These are phyloP conservation scores for Hibiscus mutabilis DNA, from an alignment of 345 rosid genomes.

Conservation along the genomic window DNA sequence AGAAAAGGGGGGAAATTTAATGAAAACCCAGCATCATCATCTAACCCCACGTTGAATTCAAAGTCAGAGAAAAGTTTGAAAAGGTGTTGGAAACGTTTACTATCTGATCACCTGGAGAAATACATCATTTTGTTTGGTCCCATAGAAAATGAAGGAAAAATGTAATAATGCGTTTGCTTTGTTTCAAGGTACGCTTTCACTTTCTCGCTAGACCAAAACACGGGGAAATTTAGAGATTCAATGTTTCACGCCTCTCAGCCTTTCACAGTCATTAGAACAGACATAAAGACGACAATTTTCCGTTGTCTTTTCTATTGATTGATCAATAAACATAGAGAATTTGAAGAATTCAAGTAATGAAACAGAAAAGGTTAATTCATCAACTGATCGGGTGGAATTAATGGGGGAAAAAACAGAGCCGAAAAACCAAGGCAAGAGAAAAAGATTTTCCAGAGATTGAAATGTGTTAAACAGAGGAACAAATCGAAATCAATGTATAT, in stretches of 20 bases:
- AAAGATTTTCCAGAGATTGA: too few species aligned
- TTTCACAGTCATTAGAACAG: conserved; percentile 7
- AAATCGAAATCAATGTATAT: background rate
- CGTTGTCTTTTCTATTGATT: background rate
- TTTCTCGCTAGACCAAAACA: conserved; percentile 9
- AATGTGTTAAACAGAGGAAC: background rate
- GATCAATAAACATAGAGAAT: background rate
- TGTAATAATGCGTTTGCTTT: background rate
- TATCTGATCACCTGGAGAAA: too few species aligned
- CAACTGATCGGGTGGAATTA: too few species aligned
- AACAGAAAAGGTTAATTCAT: background rate
- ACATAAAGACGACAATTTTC: background rate
- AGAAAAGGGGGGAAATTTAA: background rate
- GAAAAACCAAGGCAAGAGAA: too few species aligned
- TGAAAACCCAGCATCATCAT: too few species aligned
- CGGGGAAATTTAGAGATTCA: background rate
- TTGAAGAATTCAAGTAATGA: background rate
- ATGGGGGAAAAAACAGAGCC: too few species aligned
- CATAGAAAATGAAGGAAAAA: conserved; percentile 17
- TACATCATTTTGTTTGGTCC: conserved; percentile 29
- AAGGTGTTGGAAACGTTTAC: background rate
- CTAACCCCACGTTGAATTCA: conserved; percentile 12
- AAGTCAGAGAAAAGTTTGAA: conserved; percentile 1
- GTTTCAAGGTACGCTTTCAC: background rate
- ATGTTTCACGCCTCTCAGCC: background rate